Evolutionary conservation across 305 asterid genomes (phyloP).

Genomic region (Ajuga reptans): DNA sequence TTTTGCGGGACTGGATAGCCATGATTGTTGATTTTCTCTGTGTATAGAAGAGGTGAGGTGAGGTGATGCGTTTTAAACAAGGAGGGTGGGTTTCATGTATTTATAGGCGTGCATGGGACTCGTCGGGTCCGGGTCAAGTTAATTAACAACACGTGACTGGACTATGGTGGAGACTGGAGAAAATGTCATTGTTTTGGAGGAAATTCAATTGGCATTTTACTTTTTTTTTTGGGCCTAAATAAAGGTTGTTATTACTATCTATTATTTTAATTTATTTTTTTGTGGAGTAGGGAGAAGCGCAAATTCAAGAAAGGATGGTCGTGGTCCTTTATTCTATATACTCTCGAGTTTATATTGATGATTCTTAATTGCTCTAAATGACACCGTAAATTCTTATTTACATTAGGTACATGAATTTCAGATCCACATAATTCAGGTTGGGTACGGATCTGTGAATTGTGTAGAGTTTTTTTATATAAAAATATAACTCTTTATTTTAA

Average conservation of each 20-base stretch:
- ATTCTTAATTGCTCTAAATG: too few relatives aligned
- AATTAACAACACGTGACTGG: constrained; percentile 36
- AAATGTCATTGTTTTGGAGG: background rate
- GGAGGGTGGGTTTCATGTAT: constrained; percentile 22
- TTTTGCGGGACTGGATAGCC: constrained; percentile 36
- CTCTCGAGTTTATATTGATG: background rate
- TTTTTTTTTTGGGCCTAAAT: background rate
- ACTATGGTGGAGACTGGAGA: constrained; percentile 21
- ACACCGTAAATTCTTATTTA: too few relatives aligned
- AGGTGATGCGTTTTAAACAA: constrained; percentile 18
- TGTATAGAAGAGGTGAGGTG: constrained; percentile 13
- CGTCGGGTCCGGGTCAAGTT: constrained; percentile 14
- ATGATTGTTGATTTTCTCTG: background rate
- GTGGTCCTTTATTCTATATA: background rate
- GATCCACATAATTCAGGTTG: too few relatives aligned
- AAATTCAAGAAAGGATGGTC: background rate
- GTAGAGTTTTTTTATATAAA: too few relatives aligned
- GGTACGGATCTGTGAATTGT: too few relatives aligned
- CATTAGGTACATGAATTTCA: too few relatives aligned
- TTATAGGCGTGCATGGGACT: constrained; percentile 50
- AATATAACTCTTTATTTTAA: too few relatives aligned
- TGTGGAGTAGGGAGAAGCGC: background rate
- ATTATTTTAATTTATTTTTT: background rate
- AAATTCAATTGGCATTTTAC: too few relatives aligned
- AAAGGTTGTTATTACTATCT: background rate